These are phyloP conservation scores for Mortierella antarctica DNA, from an alignment of 192 early-diverging fungal genomes.

Conservation along the genomic window DNA sequence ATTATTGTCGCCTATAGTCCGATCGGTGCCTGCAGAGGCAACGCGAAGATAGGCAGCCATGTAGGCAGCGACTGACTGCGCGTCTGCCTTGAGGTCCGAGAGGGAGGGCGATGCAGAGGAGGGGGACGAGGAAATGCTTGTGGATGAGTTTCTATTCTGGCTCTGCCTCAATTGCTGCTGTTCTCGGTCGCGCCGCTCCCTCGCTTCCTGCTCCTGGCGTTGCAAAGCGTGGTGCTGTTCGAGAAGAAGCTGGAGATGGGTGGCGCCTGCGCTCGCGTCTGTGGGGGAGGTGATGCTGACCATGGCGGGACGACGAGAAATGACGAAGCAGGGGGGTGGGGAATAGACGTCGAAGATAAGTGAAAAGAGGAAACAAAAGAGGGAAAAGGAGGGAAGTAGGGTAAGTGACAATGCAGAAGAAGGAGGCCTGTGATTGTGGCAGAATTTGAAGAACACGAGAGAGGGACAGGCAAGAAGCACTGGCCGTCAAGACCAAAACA, in stretches of 20 bases:
- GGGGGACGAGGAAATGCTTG: not conserved
- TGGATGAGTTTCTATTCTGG: not conserved
- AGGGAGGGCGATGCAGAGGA: not conserved
- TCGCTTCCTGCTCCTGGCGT: constrained; percentile 28
- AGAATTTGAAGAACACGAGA: not conserved
- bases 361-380: not conserved
- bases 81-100: constrained; percentile 29
- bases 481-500: no score
- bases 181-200: constrained; percentile 22
- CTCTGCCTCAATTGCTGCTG: constrained; percentile 3
- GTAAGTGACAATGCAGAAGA: no score
- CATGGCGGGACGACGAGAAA: constrained; percentile 4
- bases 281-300: not conserved
- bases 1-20: not conserved
- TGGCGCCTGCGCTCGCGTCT: not conserved
- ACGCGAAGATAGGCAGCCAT: constrained; percentile 40
- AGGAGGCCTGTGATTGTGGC: no score
- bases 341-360: not conserved
- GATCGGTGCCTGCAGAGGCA: constrained; percentile 16
- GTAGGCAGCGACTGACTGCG: constrained; percentile 48
- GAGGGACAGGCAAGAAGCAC: not conserved
- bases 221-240: constrained; percentile 49
- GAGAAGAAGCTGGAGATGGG: constrained; percentile 44
- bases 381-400: not conserved
- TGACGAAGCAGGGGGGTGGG: not conserved